These are phyloP conservation scores for Ambrosiella xylebori DNA, from an alignment of 2,329 filamentous ascomycete genomes.

Conservation along the genomic window DNA sequence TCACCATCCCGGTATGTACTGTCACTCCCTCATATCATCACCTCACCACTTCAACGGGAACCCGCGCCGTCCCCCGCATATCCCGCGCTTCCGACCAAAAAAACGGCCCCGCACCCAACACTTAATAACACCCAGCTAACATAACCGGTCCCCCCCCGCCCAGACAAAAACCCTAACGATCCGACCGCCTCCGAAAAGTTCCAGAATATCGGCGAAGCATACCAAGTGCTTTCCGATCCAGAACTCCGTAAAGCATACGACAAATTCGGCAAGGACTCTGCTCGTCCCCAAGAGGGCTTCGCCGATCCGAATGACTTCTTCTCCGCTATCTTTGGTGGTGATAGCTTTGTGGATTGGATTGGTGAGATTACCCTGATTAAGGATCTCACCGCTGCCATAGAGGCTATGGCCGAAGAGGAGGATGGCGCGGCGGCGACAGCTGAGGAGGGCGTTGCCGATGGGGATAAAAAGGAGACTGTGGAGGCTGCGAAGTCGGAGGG, in stretches of 20 bases:
- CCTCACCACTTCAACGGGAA: background rate
- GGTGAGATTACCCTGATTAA: slow-evolving; percentile 98
- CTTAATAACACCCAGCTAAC: slow-evolving; percentile 1
- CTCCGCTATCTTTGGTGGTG: slow-evolving; percentile 92
- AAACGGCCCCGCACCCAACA: too few relatives aligned
- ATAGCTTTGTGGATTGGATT: slow-evolving; percentile 90
- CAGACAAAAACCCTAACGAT: slow-evolving; percentile 92
- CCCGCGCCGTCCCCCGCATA: background rate
- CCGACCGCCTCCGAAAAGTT: slow-evolving; percentile 88
- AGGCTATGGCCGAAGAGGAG: slow-evolving; percentile 69
- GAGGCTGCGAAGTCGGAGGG: too few relatives aligned
- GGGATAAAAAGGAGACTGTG: too few relatives aligned
- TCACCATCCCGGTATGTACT: slow-evolving; percentile 59
- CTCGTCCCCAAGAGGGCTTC: slow-evolving; percentile 80
- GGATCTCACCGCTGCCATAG: slow-evolving; percentile 94
- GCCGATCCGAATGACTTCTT: slow-evolving; percentile 97
- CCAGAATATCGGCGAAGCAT: slow-evolving; percentile 63
- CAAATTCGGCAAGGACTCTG: slow-evolving; percentile 90
- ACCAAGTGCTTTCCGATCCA: slow-evolving; percentile 69
- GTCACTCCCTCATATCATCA: background rate
- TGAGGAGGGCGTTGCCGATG: too few relatives aligned
- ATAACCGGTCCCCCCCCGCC: slow-evolving; percentile 7
- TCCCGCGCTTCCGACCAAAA: too few relatives aligned
- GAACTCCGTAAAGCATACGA: slow-evolving; percentile 86
- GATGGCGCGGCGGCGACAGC: slow-evolving; percentile 40